Evolutionary conservation across 202 grass and related monocot genomes (phyloP).

Genomic region (Panicum virgatum): DNA sequence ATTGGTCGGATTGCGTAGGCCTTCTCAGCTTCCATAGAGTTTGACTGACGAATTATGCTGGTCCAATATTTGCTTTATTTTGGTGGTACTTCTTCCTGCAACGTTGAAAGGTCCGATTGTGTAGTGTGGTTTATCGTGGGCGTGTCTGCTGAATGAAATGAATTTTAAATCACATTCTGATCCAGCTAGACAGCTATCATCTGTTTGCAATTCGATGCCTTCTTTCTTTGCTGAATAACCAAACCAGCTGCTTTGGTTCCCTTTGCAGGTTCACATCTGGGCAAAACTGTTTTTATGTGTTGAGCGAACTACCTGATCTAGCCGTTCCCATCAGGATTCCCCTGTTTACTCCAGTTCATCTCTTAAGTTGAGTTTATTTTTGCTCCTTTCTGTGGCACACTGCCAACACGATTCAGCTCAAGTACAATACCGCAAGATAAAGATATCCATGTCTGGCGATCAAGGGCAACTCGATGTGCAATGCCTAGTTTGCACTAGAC

Average conservation of each 20-base stretch:
- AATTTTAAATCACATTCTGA: too few relatives aligned
- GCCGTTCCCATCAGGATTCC: neutral
- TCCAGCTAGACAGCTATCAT: too few relatives aligned
- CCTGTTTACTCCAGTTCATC: neutral
- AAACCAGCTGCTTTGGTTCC: neutral
- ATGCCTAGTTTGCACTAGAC: constrained; percentile 77
- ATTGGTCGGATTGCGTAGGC: too few relatives aligned
- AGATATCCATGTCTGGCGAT: neutral
- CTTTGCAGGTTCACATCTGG: constrained; percentile 29
- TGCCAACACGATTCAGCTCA: neutral
- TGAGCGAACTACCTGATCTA: neutral
- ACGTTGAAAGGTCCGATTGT: too few relatives aligned
- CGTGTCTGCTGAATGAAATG: too few relatives aligned
- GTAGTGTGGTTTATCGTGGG: too few relatives aligned
- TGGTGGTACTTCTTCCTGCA: too few relatives aligned
- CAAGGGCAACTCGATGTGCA: constrained; percentile 45
- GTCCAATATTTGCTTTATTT: too few relatives aligned
- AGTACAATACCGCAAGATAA: neutral
- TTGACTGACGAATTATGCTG: too few relatives aligned
- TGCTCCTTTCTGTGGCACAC: neutral
- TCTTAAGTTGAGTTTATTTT: neutral
- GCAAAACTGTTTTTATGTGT: neutral
- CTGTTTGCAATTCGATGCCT: neutral
- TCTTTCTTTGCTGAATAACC: neutral
- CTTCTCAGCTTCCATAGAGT: too few relatives aligned